Percentiles rank a stretch among this genome's conserved stretches.
Evolutionary conservation across 2,329 filamentous ascomycete species (phyloP).

Genomic region (Colletotrichum scovillei): DNA sequence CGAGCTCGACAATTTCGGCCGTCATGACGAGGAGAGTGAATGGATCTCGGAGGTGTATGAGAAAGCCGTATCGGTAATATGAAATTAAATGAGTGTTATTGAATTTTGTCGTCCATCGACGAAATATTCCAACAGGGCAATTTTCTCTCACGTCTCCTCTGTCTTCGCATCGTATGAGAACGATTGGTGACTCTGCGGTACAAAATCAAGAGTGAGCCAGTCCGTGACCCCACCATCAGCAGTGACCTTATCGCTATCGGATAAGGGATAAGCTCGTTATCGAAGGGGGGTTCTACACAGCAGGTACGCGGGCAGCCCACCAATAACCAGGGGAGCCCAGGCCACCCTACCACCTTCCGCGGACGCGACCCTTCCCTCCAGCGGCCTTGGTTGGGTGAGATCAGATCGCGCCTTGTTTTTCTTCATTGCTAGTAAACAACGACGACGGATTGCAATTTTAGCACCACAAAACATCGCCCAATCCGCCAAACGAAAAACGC

Average conservation of each 20-base stretch:
- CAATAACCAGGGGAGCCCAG: conserved; percentile 20
- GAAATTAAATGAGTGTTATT: neutral
- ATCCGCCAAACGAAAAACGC: conserved; percentile 28
- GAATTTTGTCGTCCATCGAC: neutral
- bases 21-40: conserved; percentile 46
- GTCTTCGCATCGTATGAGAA: conserved; percentile 23
- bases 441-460: conserved; percentile 36
- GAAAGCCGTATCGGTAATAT: neutral
- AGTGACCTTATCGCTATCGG: conserved; percentile 26
- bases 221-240: conserved; percentile 25
- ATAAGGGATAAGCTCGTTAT: conserved; percentile 12
- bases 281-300: conserved; percentile 4
- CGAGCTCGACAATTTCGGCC: conserved; percentile 63
- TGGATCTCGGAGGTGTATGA: neutral
- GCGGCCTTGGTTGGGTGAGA: conserved; percentile 33
- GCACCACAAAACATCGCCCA: conserved; percentile 36
- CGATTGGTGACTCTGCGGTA: conserved; percentile 6
- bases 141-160: neutral
- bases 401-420: conserved; percentile 37
- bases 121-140: neutral
- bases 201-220: conserved; percentile 21
- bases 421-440: conserved; percentile 37
- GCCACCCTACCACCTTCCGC: conserved; percentile 12
- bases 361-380: conserved; percentile 26
- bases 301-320: neutral